Evolutionary conservation across 306 rosid genomes (phyloP).

Genomic region (Sesbania bispinosa): DNA sequence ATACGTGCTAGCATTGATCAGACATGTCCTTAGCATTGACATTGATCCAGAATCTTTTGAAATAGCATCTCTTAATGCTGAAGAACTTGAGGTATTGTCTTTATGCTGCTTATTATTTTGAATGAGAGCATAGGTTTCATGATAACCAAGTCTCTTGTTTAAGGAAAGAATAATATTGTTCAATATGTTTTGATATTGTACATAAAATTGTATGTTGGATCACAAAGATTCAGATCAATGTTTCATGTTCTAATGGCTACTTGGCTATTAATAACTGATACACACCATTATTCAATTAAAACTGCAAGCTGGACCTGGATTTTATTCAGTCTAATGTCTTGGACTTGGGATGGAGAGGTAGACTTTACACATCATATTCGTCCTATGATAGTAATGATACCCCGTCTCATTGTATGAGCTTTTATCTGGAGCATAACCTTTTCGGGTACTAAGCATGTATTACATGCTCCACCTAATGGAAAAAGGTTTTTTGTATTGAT

Average conservation of each 20-base stretch:
- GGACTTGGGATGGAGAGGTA: conserved; percentile 79
- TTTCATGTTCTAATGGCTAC: conserved; percentile 4
- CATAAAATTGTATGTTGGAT: background rate
- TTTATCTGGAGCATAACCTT: conserved; percentile 1
- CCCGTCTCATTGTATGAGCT: background rate
- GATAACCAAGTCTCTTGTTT: background rate
- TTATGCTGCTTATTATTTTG: conserved; percentile 15
- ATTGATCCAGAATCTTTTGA: conserved; percentile 89
- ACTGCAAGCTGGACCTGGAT: conserved; percentile 80
- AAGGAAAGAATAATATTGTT: background rate
- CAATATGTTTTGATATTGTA: conserved; percentile 4
- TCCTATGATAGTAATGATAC: conserved; percentile 3
- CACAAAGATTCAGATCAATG: background rate
- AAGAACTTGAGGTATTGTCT: conserved; percentile 74
- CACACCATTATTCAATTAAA: conserved; percentile 26
- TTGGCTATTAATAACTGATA: conserved; percentile 19
- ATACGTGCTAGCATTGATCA: conserved; percentile 49
- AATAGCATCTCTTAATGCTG: conserved; percentile 73
- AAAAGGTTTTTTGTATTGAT: too few species aligned
- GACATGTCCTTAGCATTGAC: conserved; percentile 85
- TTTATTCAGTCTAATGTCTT: conserved; percentile 61
- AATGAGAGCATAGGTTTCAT: conserved; percentile 14
- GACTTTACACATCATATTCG: background rate
- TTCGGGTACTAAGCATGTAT: too few species aligned
- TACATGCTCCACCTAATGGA: background rate